Base-by-base conservation (phyloP, 192 early-diverging fungal species). In the Linnemannia elongata region DNA sequence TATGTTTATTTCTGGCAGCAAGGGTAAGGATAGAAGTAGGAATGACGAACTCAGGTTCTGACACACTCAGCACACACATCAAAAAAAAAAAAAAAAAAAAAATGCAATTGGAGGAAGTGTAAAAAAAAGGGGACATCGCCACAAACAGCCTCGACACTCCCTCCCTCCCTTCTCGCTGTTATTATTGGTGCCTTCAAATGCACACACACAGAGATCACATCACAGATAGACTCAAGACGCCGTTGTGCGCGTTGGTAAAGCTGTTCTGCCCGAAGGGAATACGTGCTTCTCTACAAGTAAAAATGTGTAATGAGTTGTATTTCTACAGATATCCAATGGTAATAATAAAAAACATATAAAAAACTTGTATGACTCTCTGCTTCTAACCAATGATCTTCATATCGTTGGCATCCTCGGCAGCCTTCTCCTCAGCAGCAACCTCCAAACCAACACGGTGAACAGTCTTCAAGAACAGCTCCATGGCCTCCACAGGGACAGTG, bases 401-500 rank as follows among this genome's bases (percentile, higher is more conserved):
- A 52, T 81, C 70, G 49, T 45, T 81, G 22, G 72, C 74, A 54
- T 4, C 39, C 74, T 81, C 80, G 1, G 33, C 36, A 3, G 54
- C 75, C 44, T 77, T 60, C 69, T 71, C 73, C 72, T 87, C 79
- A 13, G 85, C 85, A 7, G 85, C 85, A 75, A 87, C 85, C 72
- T 93, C 92, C 47, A 87, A 81, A 42, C 92, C 93, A 33, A 93
- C 90, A 38, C 91, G 80, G 73, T 94, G 94, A 6, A 96, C 93
- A 6, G 93, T 89, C 80, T 95, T 93, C 54, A 97, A 83, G 82
- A 94, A 97, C 55, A 94, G 90, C 35, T 90, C 90, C 74, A 94
- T 87, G 24, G 89, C 91, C 82, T 97, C 95, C 1, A 95, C 95
- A 79, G 94, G 92, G 70, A 95, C 93, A 36, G 91, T 92, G 20